A percentile compares a stretch with the other conserved stretches of the same genome.
phyloP scores from a whole-genome alignment of 352 stramenopile species.

The Stramenopiles sp. region DNA sequence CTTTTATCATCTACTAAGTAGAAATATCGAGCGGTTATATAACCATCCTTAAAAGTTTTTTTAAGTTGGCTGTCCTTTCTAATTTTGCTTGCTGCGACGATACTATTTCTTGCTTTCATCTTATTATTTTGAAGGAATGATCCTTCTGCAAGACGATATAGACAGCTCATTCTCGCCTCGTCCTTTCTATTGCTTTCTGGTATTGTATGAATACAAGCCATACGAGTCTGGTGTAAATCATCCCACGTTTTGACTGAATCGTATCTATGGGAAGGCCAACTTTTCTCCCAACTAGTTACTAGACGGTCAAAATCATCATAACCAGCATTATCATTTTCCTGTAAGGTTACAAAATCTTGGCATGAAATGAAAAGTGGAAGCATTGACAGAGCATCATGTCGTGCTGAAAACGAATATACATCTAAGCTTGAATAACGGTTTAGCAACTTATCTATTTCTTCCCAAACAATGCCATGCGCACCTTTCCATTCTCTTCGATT shows the following conservation, averaged over 20 bases:
- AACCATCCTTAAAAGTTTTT: not conserved
- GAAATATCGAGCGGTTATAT: not conserved
- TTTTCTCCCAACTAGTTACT: not conserved
- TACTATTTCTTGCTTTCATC: not conserved
- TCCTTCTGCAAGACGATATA: not conserved
- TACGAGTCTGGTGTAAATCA: not conserved
- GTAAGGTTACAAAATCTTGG: slow-evolving; percentile 1
- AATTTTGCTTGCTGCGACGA: not conserved
- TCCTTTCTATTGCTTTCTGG: not conserved
- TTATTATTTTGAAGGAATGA: not conserved
- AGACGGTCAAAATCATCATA: not conserved
- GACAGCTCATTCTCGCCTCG: not conserved
- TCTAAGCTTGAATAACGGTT: not conserved
- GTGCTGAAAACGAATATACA: not conserved
- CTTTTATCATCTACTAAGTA: not conserved
- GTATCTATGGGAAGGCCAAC: not conserved
- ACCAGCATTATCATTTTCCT: not conserved
- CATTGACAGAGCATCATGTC: not conserved
- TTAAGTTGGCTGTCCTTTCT: not conserved
- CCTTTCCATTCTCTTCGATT: not conserved
- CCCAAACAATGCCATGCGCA: not conserved
- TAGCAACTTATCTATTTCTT: not conserved
- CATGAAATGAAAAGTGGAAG: slow-evolving; percentile 2
- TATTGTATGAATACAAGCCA: not conserved
- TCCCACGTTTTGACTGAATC: not conserved